A percentile compares a stretch with the other conserved stretches of the same genome.
These are phyloP conservation scores for Pseudopediastrum boryanum DNA, from an alignment of 139 green algal genomes.

Conservation along the genomic window DNA sequence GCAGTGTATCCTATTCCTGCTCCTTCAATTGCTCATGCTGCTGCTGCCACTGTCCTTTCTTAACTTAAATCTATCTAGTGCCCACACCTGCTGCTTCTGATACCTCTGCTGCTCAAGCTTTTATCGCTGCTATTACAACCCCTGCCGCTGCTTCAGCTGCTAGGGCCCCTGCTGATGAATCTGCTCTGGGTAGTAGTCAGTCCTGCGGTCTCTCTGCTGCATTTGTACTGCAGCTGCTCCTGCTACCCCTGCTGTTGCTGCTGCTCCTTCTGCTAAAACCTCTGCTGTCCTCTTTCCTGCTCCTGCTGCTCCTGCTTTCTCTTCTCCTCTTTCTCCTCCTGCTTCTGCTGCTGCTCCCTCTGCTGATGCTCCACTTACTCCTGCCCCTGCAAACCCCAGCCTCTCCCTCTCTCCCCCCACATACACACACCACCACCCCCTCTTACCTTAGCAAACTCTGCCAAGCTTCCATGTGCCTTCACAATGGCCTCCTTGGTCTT, in stretches of 20 bases:
- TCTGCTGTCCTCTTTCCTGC: not conserved
- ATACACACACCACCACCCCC: not conserved
- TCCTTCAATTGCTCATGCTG: no score
- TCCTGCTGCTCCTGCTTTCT: not conserved
- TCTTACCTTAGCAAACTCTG: constrained; percentile 61
- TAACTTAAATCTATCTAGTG: no score
- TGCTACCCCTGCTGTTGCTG: not conserved
- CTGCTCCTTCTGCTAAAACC: not conserved
- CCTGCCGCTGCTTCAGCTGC: no score
- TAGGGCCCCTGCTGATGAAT: no score
- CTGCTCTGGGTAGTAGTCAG: no score
- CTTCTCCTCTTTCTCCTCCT: not conserved
- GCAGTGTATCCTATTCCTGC: no score
- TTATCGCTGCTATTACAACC: no score
- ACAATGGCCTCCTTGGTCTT: constrained; percentile 63
- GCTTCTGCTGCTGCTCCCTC: not conserved
- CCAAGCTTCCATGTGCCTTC: constrained; percentile 68
- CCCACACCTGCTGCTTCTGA: no score
- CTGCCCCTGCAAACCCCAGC: constrained; percentile 7
- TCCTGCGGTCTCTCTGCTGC: no score
- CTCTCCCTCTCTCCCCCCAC: not conserved
- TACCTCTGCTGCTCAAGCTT: no score
- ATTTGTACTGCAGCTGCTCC: no score
- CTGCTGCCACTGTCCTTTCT: no score
- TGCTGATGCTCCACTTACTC: not conserved